A percentile compares a stretch with the other conserved stretches of the same genome.
Evolutionary conservation across 495 filamentous ascomycete genomes (phyloP).

Genomic region (Schizothecium vesticola): DNA sequence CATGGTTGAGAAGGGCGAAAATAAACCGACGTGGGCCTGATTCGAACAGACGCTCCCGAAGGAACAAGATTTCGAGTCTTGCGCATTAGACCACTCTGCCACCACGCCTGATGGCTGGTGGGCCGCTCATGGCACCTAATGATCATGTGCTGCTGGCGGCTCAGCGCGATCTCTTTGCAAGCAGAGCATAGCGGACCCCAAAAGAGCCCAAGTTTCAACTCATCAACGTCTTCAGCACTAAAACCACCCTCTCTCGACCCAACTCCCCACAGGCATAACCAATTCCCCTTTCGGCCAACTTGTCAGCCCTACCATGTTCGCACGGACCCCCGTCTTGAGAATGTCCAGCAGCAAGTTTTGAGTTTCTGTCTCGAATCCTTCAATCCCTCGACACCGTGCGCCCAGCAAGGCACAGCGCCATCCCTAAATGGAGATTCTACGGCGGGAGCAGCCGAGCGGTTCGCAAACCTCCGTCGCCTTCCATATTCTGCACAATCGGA

Average conservation of each 20-base stretch:
- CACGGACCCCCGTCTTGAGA: background rate
- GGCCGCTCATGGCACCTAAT: background rate
- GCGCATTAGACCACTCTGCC: slow-evolving; percentile 8
- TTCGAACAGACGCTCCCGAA: slow-evolving; percentile 5
- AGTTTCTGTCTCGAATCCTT: background rate
- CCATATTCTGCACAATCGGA: too few relatives aligned
- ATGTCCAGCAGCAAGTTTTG: background rate
- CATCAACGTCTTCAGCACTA: background rate
- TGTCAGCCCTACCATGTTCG: background rate
- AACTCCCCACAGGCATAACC: background rate
- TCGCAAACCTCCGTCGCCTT: background rate
- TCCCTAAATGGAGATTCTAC: background rate
- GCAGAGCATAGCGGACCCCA: too few relatives aligned
- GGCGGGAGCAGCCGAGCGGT: background rate
- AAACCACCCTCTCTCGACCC: too few relatives aligned
- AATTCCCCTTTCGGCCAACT: background rate
- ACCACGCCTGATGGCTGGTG: background rate
- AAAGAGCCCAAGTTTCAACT: too few relatives aligned
- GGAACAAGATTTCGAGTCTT: slow-evolving; percentile 7
- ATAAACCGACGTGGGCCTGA: background rate
- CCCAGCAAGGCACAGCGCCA: background rate
- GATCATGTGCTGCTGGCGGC: background rate
- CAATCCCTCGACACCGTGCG: background rate
- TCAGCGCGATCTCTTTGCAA: background rate
- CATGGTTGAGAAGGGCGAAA: background rate